A percentile compares a stretch with the other conserved stretches of the same genome.
Conservation (phyloP, 805 yeast species). For the Wickerhamiella bombiphila region DNA sequence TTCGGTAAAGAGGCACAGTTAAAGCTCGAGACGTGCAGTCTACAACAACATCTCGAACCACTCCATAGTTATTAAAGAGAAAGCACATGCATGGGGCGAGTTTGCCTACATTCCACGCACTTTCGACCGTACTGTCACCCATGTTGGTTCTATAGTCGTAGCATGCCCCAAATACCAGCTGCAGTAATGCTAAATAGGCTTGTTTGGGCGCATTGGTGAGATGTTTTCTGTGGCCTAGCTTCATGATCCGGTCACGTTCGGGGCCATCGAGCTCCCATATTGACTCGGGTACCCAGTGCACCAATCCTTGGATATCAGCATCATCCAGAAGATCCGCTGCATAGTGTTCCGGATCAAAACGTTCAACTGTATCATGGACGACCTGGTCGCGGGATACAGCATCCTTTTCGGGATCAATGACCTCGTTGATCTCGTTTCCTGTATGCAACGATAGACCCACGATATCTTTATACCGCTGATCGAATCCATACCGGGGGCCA, state of each 20-base stretch:
- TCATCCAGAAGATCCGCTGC: conserved; percentile 60
- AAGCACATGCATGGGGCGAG: conserved; percentile 62
- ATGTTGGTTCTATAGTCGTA: conserved; percentile 65
- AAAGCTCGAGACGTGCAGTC: conserved; percentile 61
- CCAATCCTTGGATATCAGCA: conserved; percentile 36
- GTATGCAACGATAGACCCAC: conserved; percentile 52
- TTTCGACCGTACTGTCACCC: conserved; percentile 62
- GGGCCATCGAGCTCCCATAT: conserved; percentile 37
- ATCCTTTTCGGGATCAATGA: conserved; percentile 65
- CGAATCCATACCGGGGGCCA: conserved; percentile 61
- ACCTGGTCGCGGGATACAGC: conserved; percentile 19
- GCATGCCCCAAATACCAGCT: conserved; percentile 55
- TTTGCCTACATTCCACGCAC: conserved; percentile 90
- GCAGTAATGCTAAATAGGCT: conserved; percentile 48
- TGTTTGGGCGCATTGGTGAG: conserved; percentile 41
- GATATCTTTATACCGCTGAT: conserved; percentile 45
- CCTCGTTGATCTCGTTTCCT: conserved; percentile 86
- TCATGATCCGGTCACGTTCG: conserved; percentile 51
- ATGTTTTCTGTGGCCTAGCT: conserved; percentile 50
- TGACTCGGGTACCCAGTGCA: conserved; percentile 28
- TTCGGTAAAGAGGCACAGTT: conserved; percentile 66
- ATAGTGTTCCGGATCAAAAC: conserved; percentile 81
- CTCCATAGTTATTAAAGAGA: conserved; percentile 36
- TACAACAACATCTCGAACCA: conserved; percentile 40
- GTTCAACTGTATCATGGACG: conserved; percentile 37